phyloP scores from a whole-genome alignment of 768 basidiomycete species.

The Agaricus sinodeliciosus region DNA sequence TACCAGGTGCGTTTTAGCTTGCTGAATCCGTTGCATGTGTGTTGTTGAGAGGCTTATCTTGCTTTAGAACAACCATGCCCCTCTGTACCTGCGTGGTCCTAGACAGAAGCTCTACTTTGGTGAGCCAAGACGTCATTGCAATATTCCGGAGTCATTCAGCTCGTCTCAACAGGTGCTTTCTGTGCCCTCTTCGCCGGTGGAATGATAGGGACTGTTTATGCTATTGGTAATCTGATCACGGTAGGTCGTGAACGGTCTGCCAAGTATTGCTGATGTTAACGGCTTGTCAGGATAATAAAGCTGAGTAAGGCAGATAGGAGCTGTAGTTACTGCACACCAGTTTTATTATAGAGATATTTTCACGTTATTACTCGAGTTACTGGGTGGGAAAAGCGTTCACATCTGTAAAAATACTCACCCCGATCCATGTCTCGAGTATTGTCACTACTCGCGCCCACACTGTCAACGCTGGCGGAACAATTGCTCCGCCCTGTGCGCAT shows the following conservation, averaged over 20 bases:
- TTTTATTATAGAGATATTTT: too few species aligned
- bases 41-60: slow-evolving; percentile 4
- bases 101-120: slow-evolving; percentile 61
- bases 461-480: too few species aligned
- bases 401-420: too few species aligned
- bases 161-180: slow-evolving; percentile 40
- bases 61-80: slow-evolving; percentile 35
- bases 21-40: background rate
- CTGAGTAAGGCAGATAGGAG: too few species aligned
- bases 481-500: too few species aligned
- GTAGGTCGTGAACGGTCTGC: slow-evolving; percentile 37
- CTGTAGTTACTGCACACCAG: too few species aligned
- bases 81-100: slow-evolving; percentile 56
- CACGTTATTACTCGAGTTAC: too few species aligned
- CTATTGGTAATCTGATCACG: slow-evolving; percentile 38
- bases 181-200: slow-evolving; percentile 46
- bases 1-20: slow-evolving; percentile 48
- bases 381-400: too few species aligned
- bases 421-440: too few species aligned
- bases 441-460: too few species aligned
- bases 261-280: background rate
- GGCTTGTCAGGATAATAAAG: too few species aligned
- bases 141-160: background rate
- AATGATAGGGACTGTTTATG: slow-evolving; percentile 46
- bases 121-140: slow-evolving; percentile 22